These are phyloP conservation scores for Miscanthus lutarioriparius DNA, from an alignment of 176 grass and related monocot genomes.

Conservation along the genomic window DNA sequence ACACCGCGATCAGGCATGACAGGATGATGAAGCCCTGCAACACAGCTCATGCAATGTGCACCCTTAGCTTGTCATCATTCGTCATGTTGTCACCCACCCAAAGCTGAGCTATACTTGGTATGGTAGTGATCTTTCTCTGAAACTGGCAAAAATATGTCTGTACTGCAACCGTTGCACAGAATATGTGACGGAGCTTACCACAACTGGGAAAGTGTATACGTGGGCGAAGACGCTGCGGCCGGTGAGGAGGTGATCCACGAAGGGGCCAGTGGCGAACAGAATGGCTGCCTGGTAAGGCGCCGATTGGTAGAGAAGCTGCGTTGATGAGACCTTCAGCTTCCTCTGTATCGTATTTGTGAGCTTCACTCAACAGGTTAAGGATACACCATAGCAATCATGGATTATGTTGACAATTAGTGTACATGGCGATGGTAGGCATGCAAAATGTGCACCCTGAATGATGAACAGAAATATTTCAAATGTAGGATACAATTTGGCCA, in stretches of 20 bases:
- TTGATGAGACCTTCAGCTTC: constrained; percentile 87
- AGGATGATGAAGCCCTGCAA: constrained; percentile 82
- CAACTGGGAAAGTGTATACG: constrained; percentile 53
- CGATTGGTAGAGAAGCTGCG: constrained; percentile 86
- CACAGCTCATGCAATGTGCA: neutral
- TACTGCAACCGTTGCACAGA: neutral
- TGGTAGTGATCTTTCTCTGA: neutral
- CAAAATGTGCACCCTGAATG: neutral
- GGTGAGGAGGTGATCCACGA: constrained; percentile 79
- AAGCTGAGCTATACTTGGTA: neutral
- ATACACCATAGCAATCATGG: neutral
- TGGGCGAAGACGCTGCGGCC: constrained; percentile 69
- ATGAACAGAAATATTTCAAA: neutral
- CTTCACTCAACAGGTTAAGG: constrained; percentile 65
- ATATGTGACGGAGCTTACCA: constrained; percentile 45
- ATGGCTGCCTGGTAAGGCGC: constrained; percentile 83
- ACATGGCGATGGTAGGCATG: neutral
- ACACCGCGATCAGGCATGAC: constrained; percentile 89
- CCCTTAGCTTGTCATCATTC: no score
- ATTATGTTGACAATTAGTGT: neutral
- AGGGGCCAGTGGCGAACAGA: constrained; percentile 71
- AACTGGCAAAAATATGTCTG: neutral
- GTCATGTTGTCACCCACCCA: neutral
- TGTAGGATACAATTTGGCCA: constrained; percentile 86
- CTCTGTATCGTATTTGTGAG: constrained; percentile 94